phyloP scores from a whole-genome alignment of 2,329 filamentous ascomycete genomes.

The Exophiala calicioides region DNA sequence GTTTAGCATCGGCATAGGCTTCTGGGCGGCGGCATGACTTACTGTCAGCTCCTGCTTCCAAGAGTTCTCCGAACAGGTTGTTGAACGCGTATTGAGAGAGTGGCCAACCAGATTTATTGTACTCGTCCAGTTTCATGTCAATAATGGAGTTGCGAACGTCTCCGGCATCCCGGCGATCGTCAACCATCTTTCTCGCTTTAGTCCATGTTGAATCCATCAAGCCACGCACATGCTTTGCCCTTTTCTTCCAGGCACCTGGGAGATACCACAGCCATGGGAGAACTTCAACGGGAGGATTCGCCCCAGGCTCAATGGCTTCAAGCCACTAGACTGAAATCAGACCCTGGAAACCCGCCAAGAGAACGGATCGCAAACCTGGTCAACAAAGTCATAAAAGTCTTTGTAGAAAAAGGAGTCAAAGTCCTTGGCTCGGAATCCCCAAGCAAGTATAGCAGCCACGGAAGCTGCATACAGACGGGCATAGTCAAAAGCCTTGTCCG shows the following conservation, averaged over 20 bases:
- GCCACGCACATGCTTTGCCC: conserved; percentile 6
- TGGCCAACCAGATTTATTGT: conserved; percentile 30
- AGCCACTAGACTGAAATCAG: no score
- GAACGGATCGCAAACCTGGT: conserved; percentile 4
- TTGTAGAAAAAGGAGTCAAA: conserved; percentile 22
- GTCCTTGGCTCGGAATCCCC: conserved; percentile 19
- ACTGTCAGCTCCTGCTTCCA: conserved; percentile 41
- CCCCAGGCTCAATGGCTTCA: conserved; percentile 18
- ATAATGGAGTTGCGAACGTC: conserved; percentile 18
- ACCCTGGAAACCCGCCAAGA: no score
- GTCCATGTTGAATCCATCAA: conserved; percentile 13
- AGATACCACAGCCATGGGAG: conserved; percentile 18
- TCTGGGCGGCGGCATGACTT: neutral
- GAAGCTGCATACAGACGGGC: conserved; percentile 17
- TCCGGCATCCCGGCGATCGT: conserved; percentile 1
- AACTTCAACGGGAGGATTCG: conserved; percentile 19
- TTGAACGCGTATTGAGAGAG: conserved; percentile 14
- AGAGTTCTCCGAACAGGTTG: conserved; percentile 19
- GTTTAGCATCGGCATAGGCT: no score
- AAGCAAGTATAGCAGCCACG: conserved; percentile 8
- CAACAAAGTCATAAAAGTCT: conserved; percentile 20
- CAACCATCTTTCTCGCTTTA: conserved; percentile 14
- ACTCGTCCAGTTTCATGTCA: conserved; percentile 19
- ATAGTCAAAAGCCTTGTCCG: conserved; percentile 12
- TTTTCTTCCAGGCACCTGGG: conserved; percentile 17